Base-by-base conservation (phyloP, 2,329 filamentous ascomycete genomes). In the Gnomoniopsis smithogilvyi region DNA sequence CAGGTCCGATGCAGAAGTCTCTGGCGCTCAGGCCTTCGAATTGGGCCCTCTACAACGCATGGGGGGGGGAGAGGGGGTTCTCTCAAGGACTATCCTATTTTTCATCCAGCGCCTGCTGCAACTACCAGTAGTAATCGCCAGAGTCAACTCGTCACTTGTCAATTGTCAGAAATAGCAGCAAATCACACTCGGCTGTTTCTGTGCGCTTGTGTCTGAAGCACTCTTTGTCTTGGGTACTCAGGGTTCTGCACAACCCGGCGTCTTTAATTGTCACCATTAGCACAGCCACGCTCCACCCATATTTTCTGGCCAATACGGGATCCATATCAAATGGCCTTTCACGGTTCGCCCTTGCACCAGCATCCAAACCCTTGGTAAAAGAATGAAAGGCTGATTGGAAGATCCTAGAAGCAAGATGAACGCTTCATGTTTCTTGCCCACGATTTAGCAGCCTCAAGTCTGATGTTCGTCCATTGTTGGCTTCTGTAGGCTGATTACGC, bases 281-380 rank as follows among this genome's bases (percentile, higher is more conserved):
- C 61, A 63, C 59, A 59, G 61, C 61, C 61, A 61, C 61, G 49
- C 55, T 61, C 59, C 51, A 56, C 59, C 45, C 59, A 55, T 54
- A 43, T 46, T 34, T 56, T 21, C 24, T 33, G 46, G 17, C 47
- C 15, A 54, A 54, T 54, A 47, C 41, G 26, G 19, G 19, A 24
- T 24, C 26, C 26, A 24, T 45, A n/a, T 41, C n/a, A 12, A 41
- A 15, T n/a, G 38, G 38, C 4, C n/a, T 41, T 15, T n/a, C 38
- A 41, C n/a, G 38, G 38, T n/a, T 41, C 14, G 38, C 12, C 38
- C 38, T n/a, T 3, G 38, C n/a, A 15, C n/a, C 14, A 4, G 14
- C 38, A 41, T 41, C n/a, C 12, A 12, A 15, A n/a, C 38, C 14
- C 14, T 30, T 30, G 26, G 8, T 4, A 4, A 30, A 30, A 8